phyloP scores from a whole-genome alignment of 2,329 filamentous ascomycete genomes.

The Calonectria montana region DNA sequence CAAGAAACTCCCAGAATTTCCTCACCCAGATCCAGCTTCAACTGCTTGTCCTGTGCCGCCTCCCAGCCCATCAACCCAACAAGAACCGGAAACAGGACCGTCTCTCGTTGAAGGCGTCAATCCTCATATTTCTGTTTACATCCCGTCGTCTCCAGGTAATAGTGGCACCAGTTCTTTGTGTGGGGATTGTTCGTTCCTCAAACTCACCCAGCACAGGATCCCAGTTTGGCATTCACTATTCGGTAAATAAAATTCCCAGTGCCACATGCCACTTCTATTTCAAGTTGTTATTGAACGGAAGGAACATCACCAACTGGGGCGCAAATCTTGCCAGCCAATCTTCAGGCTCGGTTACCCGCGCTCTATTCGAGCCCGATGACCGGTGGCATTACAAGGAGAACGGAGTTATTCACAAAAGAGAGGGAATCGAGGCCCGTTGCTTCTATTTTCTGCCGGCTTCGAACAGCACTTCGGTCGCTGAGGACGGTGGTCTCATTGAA shows the following conservation, averaged over 20 bases:
- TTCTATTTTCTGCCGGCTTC: slow-evolving; percentile 60
- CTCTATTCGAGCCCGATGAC: slow-evolving; percentile 61
- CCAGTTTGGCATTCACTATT: slow-evolving; percentile 65
- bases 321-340: slow-evolving; percentile 51
- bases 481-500: slow-evolving; percentile 68
- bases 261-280: slow-evolving; percentile 61
- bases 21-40: slow-evolving; percentile 64
- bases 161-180: background rate
- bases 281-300: slow-evolving; percentile 66
- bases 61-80: slow-evolving; percentile 39
- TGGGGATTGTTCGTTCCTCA: too few species aligned
- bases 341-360: slow-evolving; percentile 56
- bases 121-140: slow-evolving; percentile 65
- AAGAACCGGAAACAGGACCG: slow-evolving; percentile 15
- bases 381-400: slow-evolving; percentile 54
- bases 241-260: slow-evolving; percentile 48
- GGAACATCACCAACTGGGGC: slow-evolving; percentile 64
- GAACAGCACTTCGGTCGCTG: slow-evolving; percentile 53
- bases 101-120: slow-evolving; percentile 37
- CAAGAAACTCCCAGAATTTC: slow-evolving; percentile 62
- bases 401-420: slow-evolving; percentile 45
- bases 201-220: slow-evolving; percentile 51
- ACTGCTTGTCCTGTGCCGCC: slow-evolving; percentile 35
- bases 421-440: slow-evolving; percentile 60
- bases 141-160: slow-evolving; percentile 65